Percentiles rank a stretch among this genome's conserved stretches.
These are phyloP conservation scores for Pythium phragmitis DNA, from an alignment of 352 stramenopile species.

Conservation along the genomic window DNA sequence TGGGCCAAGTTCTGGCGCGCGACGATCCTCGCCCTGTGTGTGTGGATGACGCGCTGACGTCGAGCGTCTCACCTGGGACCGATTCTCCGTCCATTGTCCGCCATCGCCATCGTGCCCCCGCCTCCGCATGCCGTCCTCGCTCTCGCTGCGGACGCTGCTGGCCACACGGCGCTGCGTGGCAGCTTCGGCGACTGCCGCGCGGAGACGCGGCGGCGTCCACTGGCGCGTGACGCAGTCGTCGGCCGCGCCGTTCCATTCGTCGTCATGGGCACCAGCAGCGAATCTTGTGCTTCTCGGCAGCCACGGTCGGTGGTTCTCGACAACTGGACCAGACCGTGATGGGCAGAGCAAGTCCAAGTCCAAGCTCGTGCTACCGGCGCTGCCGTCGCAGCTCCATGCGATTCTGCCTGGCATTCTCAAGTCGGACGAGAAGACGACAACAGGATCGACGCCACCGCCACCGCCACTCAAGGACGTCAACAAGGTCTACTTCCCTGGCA, in stretches of 20 bases:
- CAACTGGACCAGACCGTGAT: not conserved
- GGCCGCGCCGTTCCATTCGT: conserved; percentile 9
- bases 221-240: conserved; percentile 9
- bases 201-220: conserved; percentile 16
- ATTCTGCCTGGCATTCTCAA: conserved; percentile 40
- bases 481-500: conserved; percentile 83
- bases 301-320: not conserved
- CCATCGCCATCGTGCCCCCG: no score
- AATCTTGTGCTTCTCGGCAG: not conserved
- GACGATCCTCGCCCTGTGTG: not conserved
- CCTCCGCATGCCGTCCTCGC: conserved; percentile 19
- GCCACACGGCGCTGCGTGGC: conserved; percentile 6
- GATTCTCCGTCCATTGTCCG: not conserved
- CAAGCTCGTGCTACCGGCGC: conserved; percentile 13
- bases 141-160: conserved; percentile 23
- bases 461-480: conserved; percentile 77
- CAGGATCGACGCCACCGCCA: conserved; percentile 30
- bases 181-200: not conserved
- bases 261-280: not conserved
- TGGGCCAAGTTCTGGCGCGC: not conserved
- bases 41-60: conserved; percentile 4
- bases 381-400: conserved; percentile 22
- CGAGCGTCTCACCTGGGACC: not conserved
- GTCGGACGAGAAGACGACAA: conserved; percentile 29
- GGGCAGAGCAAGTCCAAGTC: not conserved